phyloP scores from a whole-genome alignment of 352 stramenopile species.

The Phytophthora vignae region DNA sequence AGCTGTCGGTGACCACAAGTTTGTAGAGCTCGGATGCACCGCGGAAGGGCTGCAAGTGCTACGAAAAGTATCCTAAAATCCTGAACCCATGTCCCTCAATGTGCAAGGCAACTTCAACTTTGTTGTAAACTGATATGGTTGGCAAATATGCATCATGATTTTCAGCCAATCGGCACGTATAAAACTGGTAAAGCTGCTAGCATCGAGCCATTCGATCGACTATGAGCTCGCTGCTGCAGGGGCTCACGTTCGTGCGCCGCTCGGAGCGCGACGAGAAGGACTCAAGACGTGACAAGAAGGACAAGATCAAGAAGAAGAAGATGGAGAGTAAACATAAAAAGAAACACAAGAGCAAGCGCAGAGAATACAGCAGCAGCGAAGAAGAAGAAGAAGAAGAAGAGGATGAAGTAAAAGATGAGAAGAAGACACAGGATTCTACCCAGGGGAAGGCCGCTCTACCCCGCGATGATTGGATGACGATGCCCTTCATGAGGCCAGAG shows the following conservation, averaged over 20 bases:
- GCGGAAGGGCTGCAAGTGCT: slow-evolving; percentile 63
- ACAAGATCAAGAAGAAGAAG: slow-evolving; percentile 48
- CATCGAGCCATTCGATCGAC: slow-evolving; percentile 12
- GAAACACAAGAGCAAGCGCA: slow-evolving; percentile 37
- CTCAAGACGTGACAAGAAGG: slow-evolving; percentile 36
- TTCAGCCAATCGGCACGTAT: slow-evolving; percentile 30
- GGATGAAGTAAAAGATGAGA: neutral
- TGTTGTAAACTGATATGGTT: slow-evolving; percentile 12
- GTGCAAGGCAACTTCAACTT: slow-evolving; percentile 24
- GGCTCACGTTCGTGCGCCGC: slow-evolving; percentile 71
- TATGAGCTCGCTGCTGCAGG: slow-evolving; percentile 67
- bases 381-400: slow-evolving; percentile 30
- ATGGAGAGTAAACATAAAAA: slow-evolving; percentile 49
- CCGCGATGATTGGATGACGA: slow-evolving; percentile 86
- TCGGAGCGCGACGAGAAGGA: slow-evolving; percentile 26
- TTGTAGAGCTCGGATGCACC: slow-evolving; percentile 52
- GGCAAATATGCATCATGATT: neutral
- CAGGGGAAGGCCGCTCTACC: slow-evolving; percentile 28
- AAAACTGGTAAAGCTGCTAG: neutral
- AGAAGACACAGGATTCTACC: neutral
- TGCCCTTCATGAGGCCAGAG: slow-evolving; percentile 64
- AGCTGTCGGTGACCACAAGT: slow-evolving; percentile 44
- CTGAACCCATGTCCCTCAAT: neutral
- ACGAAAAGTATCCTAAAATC: slow-evolving; percentile 56
- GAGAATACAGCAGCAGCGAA: slow-evolving; percentile 23